Evolutionary conservation across 352 stramenopile species (phyloP).

Genomic region (Pythium pyrilobum): DNA sequence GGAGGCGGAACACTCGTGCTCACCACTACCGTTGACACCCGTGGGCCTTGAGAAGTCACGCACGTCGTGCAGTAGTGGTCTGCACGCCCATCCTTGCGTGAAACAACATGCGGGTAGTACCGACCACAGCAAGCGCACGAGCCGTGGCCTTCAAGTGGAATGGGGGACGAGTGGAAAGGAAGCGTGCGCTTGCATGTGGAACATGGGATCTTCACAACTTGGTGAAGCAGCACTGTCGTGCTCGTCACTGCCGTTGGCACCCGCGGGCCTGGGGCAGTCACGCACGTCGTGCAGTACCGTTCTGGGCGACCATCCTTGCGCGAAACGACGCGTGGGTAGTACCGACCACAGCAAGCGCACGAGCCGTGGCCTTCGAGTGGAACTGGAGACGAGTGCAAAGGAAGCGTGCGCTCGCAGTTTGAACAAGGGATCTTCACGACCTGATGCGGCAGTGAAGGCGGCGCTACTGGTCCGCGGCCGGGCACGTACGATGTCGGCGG

Average conservation of each 20-base stretch:
- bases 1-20: not conserved
- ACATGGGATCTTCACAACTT: not conserved
- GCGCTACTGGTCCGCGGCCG: not conserved
- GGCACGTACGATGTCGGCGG: constrained; percentile 5
- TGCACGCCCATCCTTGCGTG: not conserved
- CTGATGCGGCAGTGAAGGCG: not conserved
- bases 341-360: constrained; percentile 5
- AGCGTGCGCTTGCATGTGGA: not conserved
- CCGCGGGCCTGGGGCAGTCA: not conserved
- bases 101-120: not conserved
- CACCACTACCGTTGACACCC: too few species aligned
- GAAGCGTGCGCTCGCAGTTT: not conserved
- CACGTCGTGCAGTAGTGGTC: constrained; percentile 1
- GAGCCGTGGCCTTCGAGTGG: not conserved
- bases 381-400: not conserved
- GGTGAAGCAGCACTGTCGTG: not conserved
- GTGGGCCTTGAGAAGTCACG: not conserved
- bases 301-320: not conserved
- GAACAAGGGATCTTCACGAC: not conserved
- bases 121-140: constrained; percentile 4
- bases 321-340: not conserved
- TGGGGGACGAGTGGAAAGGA: not conserved
- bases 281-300: constrained; percentile 1
- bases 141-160: not conserved
- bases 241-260: too few species aligned